These are phyloP conservation scores for Solanum hybrid DNA, from an alignment of 305 asterid species.

Conservation along the genomic window DNA sequence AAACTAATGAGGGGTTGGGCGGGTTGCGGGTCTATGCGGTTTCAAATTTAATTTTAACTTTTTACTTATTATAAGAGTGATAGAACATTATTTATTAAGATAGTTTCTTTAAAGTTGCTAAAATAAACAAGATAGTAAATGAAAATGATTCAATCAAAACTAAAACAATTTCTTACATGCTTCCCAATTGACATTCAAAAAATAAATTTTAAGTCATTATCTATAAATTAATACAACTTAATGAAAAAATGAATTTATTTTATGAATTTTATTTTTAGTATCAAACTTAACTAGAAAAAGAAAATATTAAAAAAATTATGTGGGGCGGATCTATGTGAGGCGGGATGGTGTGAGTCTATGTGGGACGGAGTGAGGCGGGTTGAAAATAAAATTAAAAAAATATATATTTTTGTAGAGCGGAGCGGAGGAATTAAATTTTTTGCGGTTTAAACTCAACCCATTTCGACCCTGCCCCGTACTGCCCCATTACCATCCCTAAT, in stretches of 20 bases:
- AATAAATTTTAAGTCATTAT: too few species aligned
- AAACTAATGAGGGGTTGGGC: not conserved
- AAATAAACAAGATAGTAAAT: not conserved
- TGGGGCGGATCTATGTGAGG: too few species aligned
- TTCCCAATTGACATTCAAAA: not conserved
- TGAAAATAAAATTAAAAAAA: too few species aligned
- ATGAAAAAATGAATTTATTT: too few species aligned
- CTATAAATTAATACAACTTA: too few species aligned
- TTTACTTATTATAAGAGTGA: not conserved
- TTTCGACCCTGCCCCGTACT: accelerated
- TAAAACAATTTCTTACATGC: not conserved
- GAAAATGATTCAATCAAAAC: not conserved
- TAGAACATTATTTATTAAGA: too few species aligned
- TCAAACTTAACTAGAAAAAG: not conserved
- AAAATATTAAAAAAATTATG: too few species aligned
- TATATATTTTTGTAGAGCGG: not conserved
- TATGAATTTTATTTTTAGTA: too few species aligned
- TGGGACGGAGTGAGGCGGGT: not conserved
- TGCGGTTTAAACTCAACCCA: not conserved
- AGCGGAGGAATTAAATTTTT: not conserved
- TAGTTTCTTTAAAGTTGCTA: not conserved
- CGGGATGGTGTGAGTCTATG: too few species aligned
- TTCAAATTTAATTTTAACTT: not conserved
- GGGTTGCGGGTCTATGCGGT: not conserved
- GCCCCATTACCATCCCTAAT: not conserved